These are phyloP conservation scores for Sodiomyces alkalinus DNA, from an alignment of 2,329 filamentous ascomycete species.

Conservation along the genomic window DNA sequence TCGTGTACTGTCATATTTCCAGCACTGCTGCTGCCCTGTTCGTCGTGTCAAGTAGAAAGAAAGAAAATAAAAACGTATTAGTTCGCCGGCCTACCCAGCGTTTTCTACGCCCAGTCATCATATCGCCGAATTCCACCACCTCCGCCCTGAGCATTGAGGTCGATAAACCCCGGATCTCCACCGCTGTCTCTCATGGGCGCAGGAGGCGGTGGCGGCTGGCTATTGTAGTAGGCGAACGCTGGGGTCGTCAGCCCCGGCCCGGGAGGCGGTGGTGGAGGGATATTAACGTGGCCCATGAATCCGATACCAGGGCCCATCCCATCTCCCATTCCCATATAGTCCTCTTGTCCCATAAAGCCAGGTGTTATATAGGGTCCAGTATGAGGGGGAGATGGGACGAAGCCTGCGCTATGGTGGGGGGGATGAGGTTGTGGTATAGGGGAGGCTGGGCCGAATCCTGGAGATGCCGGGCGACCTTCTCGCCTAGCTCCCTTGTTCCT, in stretches of 20 bases:
- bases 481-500: slow-evolving; percentile 2
- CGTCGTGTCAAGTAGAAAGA: no score
- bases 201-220: neutral
- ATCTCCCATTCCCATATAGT: neutral
- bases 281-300: slow-evolving; percentile 1
- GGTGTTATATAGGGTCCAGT: no score
- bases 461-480: no score
- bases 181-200: neutral
- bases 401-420: neutral
- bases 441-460: no score
- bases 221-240: neutral
- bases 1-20: no score
- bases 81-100: no score
- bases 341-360: no score
- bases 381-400: slow-evolving; percentile 1
- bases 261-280: neutral
- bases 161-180: slow-evolving; percentile 5
- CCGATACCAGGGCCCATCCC: neutral
- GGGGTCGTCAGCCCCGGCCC: neutral
- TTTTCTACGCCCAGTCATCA: slow-evolving; percentile 7
- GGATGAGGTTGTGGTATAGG: slow-evolving; percentile 1
- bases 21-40: no score
- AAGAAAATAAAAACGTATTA: no score
- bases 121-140: slow-evolving; percentile 4
- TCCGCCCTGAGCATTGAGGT: slow-evolving; percentile 4